Conservation (phyloP, 805 yeast genomes). For the Hanseniaspora pseudoguilliermondii region DNA sequence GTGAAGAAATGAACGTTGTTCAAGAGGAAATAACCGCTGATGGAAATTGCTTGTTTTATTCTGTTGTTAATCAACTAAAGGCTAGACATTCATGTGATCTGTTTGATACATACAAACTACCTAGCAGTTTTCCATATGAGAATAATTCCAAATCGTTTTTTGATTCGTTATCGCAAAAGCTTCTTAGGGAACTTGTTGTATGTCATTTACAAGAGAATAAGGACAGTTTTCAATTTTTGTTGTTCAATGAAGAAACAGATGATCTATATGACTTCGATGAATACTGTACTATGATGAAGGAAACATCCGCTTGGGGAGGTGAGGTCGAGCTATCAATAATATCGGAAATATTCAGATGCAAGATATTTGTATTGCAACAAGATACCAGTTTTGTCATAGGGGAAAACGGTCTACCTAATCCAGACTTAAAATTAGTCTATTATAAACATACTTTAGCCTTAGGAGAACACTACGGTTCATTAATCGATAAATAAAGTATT, state of each 20-base stretch:
- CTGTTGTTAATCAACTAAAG: conserved; percentile 64
- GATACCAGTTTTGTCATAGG: conserved; percentile 39
- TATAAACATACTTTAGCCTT: conserved; percentile 76
- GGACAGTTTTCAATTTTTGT: conserved; percentile 65
- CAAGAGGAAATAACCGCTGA: conserved; percentile 73
- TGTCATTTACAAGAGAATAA: conserved; percentile 49
- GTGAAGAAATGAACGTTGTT: conserved; percentile 36
- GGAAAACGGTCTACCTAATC: conserved; percentile 30
- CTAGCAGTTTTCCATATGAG: neutral
- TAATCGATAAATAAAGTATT: conserved; percentile 31
- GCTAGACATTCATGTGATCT: conserved; percentile 34
- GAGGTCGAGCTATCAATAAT: conserved; percentile 83
- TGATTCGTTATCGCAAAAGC: conserved; percentile 20
- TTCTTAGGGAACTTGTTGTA: conserved; percentile 54
- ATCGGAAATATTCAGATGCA: conserved; percentile 54
- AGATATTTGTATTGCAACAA: conserved; percentile 60
- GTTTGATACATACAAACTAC: conserved; percentile 24
- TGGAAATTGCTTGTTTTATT: conserved; percentile 86
- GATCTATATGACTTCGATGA: conserved; percentile 49
- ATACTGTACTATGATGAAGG: conserved; percentile 54
- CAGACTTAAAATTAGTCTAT: conserved; percentile 58
- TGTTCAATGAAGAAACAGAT: conserved; percentile 68
- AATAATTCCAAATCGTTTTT: neutral
- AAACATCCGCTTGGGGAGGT: conserved; percentile 93
- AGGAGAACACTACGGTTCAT: conserved; percentile 91